Percentiles rank a stretch among this genome's conserved stretches.
Conservation (phyloP, 768 basidiomycete species). For the Boletus speciosus region DNA sequence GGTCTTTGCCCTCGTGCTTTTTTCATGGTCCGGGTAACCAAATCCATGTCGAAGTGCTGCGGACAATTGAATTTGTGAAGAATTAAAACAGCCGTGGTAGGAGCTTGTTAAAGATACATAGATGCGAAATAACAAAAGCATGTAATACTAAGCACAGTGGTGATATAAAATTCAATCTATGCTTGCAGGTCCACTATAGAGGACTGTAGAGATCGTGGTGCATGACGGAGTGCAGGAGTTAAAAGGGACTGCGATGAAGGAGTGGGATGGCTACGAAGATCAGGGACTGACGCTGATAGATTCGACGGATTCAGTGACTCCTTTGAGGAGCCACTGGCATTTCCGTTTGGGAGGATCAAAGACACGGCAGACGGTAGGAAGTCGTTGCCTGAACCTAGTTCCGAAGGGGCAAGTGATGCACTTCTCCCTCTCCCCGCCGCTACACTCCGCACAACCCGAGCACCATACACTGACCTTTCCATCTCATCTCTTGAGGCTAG, state of each 20-base stretch:
- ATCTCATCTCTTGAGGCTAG: conserved; percentile 31
- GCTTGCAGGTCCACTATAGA: conserved; percentile 23
- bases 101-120: conserved; percentile 23
- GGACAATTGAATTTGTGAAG: conserved; percentile 1
- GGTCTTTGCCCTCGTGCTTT: neutral
- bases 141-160: conserved; percentile 12
- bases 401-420: conserved; percentile 32
- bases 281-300: conserved; percentile 26
- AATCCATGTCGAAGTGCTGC: neutral
- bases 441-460: conserved; percentile 58
- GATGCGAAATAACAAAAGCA: conserved; percentile 18
- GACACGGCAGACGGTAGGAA: conserved; percentile 3
- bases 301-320: conserved; percentile 8
- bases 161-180: conserved; percentile 23
- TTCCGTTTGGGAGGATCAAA: conserved; percentile 23
- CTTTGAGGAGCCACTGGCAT: conserved; percentile 9
- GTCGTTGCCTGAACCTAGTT: conserved; percentile 21
- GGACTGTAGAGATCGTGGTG: conserved; percentile 12
- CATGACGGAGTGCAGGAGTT: conserved; percentile 8
- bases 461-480: conserved; percentile 31
- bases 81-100: neutral
- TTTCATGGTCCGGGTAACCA: neutral
- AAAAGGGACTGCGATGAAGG: conserved; percentile 11
- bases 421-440: conserved; percentile 44
- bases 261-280: conserved; percentile 18